Percentiles rank a stretch among this genome's conserved stretches.
Conservation (phyloP, 176 grass and related monocot genomes). For the Oryza officinalis region DNA sequence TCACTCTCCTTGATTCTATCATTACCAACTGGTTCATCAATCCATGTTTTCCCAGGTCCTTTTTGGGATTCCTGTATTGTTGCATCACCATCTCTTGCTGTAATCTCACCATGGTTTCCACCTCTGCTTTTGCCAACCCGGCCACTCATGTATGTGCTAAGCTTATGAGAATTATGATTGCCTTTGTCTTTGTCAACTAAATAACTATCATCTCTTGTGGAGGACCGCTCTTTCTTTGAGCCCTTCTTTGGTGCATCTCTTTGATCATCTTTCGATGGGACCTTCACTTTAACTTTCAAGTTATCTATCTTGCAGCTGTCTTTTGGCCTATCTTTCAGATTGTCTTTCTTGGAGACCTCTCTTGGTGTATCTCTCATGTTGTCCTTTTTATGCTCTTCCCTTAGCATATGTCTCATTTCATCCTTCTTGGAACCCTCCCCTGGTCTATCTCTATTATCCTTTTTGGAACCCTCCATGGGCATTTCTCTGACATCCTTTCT, state of each 20-base stretch:
- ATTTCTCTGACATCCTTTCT: constrained; percentile 42
- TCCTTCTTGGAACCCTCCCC: constrained; percentile 41
- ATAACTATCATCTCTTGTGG: constrained; percentile 13
- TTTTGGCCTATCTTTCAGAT: constrained; percentile 37
- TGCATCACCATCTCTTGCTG: constrained; percentile 45
- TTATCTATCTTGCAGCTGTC: constrained; percentile 21
- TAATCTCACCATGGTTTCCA: constrained; percentile 42
- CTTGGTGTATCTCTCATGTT: constrained; percentile 28
- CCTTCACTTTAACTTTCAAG: constrained; percentile 44
- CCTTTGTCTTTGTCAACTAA: constrained; percentile 40
- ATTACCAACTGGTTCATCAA: constrained; percentile 36
- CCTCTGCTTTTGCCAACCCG: constrained; percentile 45
- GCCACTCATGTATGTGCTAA: constrained; percentile 22
- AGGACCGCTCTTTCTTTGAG: constrained; percentile 28
- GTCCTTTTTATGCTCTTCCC: constrained; percentile 37
- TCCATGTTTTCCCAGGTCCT: constrained; percentile 49
- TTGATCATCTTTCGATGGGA: constrained; percentile 39
- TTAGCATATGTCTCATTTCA: constrained; percentile 13
- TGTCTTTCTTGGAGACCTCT: constrained; percentile 40
- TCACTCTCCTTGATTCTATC: constrained; percentile 46
- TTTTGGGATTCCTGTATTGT: constrained; percentile 47
- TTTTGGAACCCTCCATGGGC: constrained; percentile 35
- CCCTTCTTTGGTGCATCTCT: constrained; percentile 50
- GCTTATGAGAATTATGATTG: constrained; percentile 37
- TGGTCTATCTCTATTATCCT: constrained; percentile 39